These are phyloP conservation scores for Ceratobasidium sp. DNA, from an alignment of 1,284 basidiomycete species.

Conservation along the genomic window DNA sequence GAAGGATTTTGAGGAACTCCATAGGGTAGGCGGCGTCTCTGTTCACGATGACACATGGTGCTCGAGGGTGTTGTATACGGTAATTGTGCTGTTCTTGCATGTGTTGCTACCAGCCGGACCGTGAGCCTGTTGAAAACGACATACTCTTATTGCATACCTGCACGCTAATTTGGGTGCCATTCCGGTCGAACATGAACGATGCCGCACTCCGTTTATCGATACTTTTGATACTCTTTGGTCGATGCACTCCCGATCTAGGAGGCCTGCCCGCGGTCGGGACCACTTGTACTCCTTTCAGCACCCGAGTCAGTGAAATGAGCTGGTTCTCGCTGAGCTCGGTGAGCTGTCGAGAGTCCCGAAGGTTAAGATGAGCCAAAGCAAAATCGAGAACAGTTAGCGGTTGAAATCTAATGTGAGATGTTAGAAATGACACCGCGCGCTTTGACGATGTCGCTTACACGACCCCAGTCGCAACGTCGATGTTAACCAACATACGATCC, in stretches of 20 bases:
- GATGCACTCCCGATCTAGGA: neutral
- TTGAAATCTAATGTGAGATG: slow-evolving; percentile 17
- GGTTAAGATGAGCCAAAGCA: slow-evolving; percentile 17
- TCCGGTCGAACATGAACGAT: slow-evolving; percentile 34
- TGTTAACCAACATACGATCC: slow-evolving; percentile 72
- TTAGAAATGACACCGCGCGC: neutral
- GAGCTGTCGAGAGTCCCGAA: slow-evolving; percentile 24
- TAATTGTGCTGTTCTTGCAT: slow-evolving; percentile 26
- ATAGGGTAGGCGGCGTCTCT: slow-evolving; percentile 58
- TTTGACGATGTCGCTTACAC: slow-evolving; percentile 57
- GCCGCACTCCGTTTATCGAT: slow-evolving; percentile 27
- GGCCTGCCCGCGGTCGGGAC: slow-evolving; percentile 14
- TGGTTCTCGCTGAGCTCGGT: slow-evolving; percentile 21
- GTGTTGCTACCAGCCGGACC: slow-evolving; percentile 20
- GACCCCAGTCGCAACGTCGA: slow-evolving; percentile 76
- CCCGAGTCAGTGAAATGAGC: slow-evolving; percentile 18
- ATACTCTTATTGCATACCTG: neutral
- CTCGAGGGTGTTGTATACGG: slow-evolving; percentile 29
- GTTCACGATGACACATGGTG: slow-evolving; percentile 32
- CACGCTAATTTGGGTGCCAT: slow-evolving; percentile 31
- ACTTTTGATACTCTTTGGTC: slow-evolving; percentile 14
- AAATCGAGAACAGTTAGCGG: slow-evolving; percentile 34
- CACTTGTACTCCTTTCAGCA: slow-evolving; percentile 32
- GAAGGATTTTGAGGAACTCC: slow-evolving; percentile 67
- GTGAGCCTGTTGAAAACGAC: neutral